phyloP scores from a whole-genome alignment of 495 filamentous ascomycete species.

The Xylaria cubensis region DNA sequence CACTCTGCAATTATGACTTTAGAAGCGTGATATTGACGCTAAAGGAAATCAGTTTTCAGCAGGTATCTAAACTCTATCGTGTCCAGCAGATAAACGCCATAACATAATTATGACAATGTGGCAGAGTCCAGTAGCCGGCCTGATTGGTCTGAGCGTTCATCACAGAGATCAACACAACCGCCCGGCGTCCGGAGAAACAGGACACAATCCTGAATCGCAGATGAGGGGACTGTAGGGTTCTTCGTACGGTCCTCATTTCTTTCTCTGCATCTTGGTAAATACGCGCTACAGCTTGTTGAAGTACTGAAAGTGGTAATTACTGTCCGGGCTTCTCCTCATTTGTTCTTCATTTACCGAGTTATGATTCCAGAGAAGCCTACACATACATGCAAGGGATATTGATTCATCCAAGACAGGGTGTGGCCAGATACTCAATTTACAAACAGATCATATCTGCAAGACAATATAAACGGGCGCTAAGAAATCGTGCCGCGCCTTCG shows the following conservation, averaged over 20 bases:
- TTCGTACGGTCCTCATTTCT: background rate
- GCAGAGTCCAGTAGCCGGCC: background rate
- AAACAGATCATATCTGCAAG: background rate
- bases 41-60: background rate
- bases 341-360: background rate
- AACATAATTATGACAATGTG: background rate
- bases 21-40: too few species aligned
- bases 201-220: background rate
- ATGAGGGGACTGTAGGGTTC: background rate
- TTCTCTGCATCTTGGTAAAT: background rate
- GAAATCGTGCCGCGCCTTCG: background rate
- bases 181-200: background rate
- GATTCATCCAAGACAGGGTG: background rate
- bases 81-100: background rate
- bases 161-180: background rate
- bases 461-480: background rate
- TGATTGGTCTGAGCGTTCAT: background rate
- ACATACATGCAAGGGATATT: background rate
- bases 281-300: background rate
- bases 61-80: background rate
- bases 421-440: background rate
- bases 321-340: background rate
- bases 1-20: background rate
- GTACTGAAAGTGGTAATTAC: background rate
- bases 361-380: background rate